phyloP scores from a whole-genome alignment of 805 yeast species.

The Candida silvicultrix region DNA sequence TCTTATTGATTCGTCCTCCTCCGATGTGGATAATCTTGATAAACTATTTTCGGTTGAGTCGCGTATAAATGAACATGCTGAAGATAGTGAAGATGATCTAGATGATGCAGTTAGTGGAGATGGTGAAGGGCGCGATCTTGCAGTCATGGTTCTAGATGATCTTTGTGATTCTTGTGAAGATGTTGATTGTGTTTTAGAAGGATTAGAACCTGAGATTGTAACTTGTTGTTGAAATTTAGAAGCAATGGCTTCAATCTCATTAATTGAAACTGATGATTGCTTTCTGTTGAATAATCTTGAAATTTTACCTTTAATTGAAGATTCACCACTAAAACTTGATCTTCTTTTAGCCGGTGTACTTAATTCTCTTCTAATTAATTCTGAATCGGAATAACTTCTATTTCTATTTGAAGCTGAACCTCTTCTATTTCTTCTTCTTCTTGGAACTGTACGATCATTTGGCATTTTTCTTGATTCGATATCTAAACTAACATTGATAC shows the following conservation, averaged over 20 bases:
- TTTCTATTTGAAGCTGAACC: constrained; percentile 11
- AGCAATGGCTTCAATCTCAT: not conserved
- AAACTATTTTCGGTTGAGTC: not conserved
- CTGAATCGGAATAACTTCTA: constrained; percentile 22
- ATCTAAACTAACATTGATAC: constrained; percentile 77
- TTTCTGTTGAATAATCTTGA: constrained; percentile 1
- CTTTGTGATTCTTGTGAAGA: not conserved
- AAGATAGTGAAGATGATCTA: constrained; percentile 9
- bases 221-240: not conserved
- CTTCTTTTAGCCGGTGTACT: constrained; percentile 18
- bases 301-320: not conserved
- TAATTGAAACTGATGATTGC: not conserved
- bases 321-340: constrained; percentile 13
- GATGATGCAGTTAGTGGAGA: not conserved
- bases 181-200: too few species aligned
- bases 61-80: too few species aligned
- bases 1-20: not conserved
- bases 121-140: not conserved
- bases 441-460: constrained; percentile 72
- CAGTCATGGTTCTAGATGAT: not conserved
- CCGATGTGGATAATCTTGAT: constrained; percentile 11
- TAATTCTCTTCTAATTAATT: constrained; percentile 19
- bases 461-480: constrained; percentile 67
- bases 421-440: constrained; percentile 51
- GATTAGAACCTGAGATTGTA: not conserved